Evolutionary conservation across 441 rosid genomes (phyloP), one percentile per base, ranked within the genome.

Genomic region (Gossypium aridum): DNA sequence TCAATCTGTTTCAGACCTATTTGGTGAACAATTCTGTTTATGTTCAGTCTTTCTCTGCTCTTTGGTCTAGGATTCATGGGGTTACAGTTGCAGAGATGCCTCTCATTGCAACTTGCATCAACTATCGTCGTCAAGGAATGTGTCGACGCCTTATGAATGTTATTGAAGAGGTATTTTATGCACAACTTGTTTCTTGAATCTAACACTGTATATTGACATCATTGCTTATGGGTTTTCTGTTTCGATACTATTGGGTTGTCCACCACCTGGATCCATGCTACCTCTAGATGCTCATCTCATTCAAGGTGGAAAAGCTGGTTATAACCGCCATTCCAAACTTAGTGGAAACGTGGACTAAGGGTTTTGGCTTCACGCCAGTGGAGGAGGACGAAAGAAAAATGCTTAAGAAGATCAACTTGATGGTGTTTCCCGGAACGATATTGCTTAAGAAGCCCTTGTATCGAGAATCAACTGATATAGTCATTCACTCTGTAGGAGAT

Each of bases 11-110:
- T 26, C 23, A 13, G 26, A 20, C 31, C 63, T 31, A 54, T 43
- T 54, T 17, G 17, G 73, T 17, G 2, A 1, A 31, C 63, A 54
- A 9, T 31, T 59, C 49, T 12, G 17, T 54, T 70, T 28, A 68
- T 7, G 7, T 19, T 17, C 26, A 1, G 47, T 9, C 53, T 56
- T 71, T 13, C 71, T 57, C 37, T 57, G 37, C 10, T 14, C n/a
- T 71, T 59, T 56, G 66, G 14, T 57, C 74, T 59, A 95, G 99
- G 88, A 85, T 93, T 73, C 97, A 93, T 84, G 99, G 98, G 72
- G 81, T 77, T 67, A 75, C 85, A 55, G 87, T 96, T 75, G 99
- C 99, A 25, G 99, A 93, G 90, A 90, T 96, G 98, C 99, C 98
- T 71, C 89, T 96, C 37, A 89, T 92, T 83, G 99, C 99, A 81